phyloP scores from a whole-genome alignment of 495 filamentous ascomycete genomes.

The Penicillium canariense region DNA sequence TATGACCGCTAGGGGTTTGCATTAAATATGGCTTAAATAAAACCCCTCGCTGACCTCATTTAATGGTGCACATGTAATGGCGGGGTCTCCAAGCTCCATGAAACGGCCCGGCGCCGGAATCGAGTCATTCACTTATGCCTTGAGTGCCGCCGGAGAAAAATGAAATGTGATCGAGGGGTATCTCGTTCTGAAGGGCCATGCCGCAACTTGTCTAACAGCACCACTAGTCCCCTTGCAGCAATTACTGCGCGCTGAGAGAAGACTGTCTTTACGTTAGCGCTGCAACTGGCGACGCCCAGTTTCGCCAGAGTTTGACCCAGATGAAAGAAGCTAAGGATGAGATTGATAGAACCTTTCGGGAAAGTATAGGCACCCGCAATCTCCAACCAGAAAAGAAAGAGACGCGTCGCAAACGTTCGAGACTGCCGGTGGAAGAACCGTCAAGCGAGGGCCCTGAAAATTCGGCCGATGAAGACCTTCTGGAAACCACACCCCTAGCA shows the following conservation, averaged over 20 bases:
- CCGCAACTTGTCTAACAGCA: not conserved
- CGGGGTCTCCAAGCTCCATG: not conserved
- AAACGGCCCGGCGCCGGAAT: slow-evolving; percentile 12
- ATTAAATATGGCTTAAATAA: too few species aligned
- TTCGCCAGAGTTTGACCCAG: slow-evolving; percentile 54
- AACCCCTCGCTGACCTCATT: not conserved
- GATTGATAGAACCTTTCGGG: slow-evolving; percentile 57
- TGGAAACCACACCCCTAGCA: slow-evolving; percentile 41
- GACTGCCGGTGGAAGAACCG: not conserved
- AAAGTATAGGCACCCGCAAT: not conserved
- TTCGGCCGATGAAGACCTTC: not conserved
- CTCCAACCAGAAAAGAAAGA: slow-evolving; percentile 40
- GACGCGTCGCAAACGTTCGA: not conserved
- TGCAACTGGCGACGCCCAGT: slow-evolving; percentile 2
- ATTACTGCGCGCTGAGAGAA: not conserved
- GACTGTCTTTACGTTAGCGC: not conserved
- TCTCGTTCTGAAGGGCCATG: not conserved
- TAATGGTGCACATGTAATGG: not conserved
- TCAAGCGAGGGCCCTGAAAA: not conserved
- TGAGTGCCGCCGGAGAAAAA: slow-evolving; percentile 68
- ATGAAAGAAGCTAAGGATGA: slow-evolving; percentile 70
- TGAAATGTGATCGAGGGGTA: slow-evolving; percentile 63
- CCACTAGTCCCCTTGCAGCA: not conserved
- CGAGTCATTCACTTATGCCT: slow-evolving; percentile 66
- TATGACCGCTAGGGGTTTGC: too few species aligned